Evolutionary conservation across 1,139 yeast genomes (phyloP).

Genomic region (Nakaseomyces nivariensis): DNA sequence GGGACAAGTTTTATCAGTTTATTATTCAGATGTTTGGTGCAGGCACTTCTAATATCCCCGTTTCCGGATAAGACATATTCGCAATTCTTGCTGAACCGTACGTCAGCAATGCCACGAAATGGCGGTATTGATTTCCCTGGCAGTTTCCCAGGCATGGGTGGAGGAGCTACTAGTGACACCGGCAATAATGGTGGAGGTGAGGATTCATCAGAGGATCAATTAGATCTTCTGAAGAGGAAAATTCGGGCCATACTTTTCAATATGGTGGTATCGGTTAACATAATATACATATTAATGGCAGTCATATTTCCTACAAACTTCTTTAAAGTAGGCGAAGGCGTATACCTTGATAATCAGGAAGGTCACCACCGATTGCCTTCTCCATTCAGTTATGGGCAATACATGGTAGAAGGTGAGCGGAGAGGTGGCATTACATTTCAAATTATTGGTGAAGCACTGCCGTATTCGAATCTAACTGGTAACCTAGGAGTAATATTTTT

Average conservation of each 20-base stretch:
- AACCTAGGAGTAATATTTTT: constrained; percentile 23
- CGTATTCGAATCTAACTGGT: constrained; percentile 27
- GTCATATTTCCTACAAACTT: constrained; percentile 24
- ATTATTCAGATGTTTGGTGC: constrained; percentile 22
- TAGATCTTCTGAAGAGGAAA: constrained; percentile 17
- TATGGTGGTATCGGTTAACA: constrained; percentile 21
- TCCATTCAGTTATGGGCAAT: constrained; percentile 21
- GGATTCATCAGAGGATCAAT: constrained; percentile 11
- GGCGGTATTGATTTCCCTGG: constrained; percentile 18
- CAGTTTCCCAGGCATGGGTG: constrained; percentile 10
- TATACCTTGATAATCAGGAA: constrained; percentile 12
- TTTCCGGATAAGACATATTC: constrained; percentile 24
- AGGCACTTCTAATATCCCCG: constrained; percentile 28
- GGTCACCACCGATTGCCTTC: constrained; percentile 23
- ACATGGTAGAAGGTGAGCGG: constrained; percentile 24
- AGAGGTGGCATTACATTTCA: constrained; percentile 33
- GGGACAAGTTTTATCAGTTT: constrained; percentile 20
- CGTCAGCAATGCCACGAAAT: constrained; percentile 4
- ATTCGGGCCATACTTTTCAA: constrained; percentile 21
- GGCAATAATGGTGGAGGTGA: not conserved
- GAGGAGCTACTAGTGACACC: not conserved
- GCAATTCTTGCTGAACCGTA: constrained; percentile 8
- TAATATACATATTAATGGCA: constrained; percentile 20
- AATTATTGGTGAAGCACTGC: constrained; percentile 36
- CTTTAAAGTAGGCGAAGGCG: constrained; percentile 13